These are phyloP conservation scores for Sarocladiaceae sp. DNA, from an alignment of 2,329 filamentous ascomycete species.

Conservation along the genomic window DNA sequence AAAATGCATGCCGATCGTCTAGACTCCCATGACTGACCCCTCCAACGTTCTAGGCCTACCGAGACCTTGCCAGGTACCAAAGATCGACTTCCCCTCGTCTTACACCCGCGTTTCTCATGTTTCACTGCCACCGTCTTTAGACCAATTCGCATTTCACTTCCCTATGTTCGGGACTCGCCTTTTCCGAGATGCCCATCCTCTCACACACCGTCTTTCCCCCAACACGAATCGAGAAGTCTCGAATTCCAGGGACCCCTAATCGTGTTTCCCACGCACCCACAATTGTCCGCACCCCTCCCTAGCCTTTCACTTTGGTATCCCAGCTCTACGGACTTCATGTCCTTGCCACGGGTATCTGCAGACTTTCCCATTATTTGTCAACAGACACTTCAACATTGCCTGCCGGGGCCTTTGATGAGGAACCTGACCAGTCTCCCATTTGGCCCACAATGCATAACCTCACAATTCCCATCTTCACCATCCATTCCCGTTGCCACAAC, in stretches of 20 bases:
- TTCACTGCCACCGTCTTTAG: not conserved
- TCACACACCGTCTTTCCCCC: not conserved
- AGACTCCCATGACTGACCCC: constrained; percentile 16
- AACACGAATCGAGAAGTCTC: constrained; percentile 2
- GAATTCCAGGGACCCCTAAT: not conserved
- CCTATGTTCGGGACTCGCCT: not conserved
- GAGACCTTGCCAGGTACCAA: constrained; percentile 29
- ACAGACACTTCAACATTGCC: not conserved
- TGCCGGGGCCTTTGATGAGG: not conserved
- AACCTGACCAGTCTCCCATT: too few relatives aligned
- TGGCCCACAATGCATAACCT: too few relatives aligned
- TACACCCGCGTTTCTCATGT: constrained; percentile 4
- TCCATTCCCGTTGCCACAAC: not conserved
- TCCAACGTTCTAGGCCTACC: constrained; percentile 29
- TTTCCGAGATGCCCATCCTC: not conserved
- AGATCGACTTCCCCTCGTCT: constrained; percentile 3
- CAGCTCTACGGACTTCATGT: not conserved
- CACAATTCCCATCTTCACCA: too few relatives aligned
- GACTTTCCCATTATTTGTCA: not conserved
- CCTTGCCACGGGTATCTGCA: not conserved
- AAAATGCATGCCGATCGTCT: not conserved
- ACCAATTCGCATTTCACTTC: not conserved
- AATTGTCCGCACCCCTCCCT: not conserved
- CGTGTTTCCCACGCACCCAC: not conserved
- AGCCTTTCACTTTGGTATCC: not conserved